Conservation (phyloP, 1,284 basidiomycete species). For the Ustilago crameri region DNA sequence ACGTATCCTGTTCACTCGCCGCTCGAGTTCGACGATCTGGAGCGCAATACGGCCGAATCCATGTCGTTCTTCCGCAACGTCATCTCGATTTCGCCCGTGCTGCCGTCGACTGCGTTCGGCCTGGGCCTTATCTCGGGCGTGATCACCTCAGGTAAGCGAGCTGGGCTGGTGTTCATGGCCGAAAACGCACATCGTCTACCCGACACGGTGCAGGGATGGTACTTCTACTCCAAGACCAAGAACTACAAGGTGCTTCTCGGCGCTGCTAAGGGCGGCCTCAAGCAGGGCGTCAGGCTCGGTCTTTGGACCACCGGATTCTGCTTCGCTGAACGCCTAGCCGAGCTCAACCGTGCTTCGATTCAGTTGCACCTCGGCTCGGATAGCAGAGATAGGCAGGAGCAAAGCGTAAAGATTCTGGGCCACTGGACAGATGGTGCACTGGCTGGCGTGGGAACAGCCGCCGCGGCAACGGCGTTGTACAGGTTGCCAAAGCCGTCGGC, state of each 20-base stretch:
- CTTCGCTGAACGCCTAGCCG: conserved; percentile 43
- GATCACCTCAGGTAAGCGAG: conserved; percentile 45
- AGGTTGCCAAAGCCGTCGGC: conserved; percentile 27
- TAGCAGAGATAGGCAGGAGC: background rate
- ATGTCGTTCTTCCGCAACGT: conserved; percentile 9
- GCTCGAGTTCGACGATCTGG: conserved; percentile 17
- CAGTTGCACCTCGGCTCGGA: conserved; percentile 8
- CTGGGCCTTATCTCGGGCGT: conserved; percentile 60
- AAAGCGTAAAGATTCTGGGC: conserved; percentile 31
- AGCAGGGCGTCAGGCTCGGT: conserved; percentile 48
- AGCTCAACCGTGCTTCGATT: conserved; percentile 14
- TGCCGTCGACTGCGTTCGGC: conserved; percentile 50
- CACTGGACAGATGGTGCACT: conserved; percentile 59
- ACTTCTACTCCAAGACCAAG: conserved; percentile 68
- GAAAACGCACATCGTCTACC: conserved; percentile 66
- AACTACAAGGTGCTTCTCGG: conserved; percentile 64
- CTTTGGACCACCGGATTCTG: conserved; percentile 59
- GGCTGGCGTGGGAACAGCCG: conserved; percentile 50
- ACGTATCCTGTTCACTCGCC: conserved; percentile 28
- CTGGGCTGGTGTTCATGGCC: conserved; percentile 63
- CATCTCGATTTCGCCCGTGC: conserved; percentile 36
- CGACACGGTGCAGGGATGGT: conserved; percentile 67
- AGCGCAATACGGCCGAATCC: conserved; percentile 3
- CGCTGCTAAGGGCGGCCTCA: conserved; percentile 52
- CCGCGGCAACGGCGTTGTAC: conserved; percentile 39